Percentiles rank a stretch among this genome's conserved stretches.
Evolutionary conservation across 768 basidiomycete species (phyloP).

Genomic region (Austroboletus eburneus): DNA sequence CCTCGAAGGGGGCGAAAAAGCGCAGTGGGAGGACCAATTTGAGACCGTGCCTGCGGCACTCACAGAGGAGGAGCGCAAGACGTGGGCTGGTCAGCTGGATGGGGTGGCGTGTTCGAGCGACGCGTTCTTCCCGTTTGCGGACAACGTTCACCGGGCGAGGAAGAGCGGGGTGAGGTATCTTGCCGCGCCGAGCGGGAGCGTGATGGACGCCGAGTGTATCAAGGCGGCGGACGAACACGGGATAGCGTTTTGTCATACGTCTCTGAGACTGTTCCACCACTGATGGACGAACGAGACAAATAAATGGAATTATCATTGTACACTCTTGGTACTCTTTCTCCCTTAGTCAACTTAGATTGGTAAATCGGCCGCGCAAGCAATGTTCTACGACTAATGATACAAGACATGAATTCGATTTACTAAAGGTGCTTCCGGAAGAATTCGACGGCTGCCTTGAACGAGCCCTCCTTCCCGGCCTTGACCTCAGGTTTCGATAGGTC

Average conservation of each 20-base stretch:
- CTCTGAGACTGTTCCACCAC: conserved; percentile 87
- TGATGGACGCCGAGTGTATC: conserved; percentile 97
- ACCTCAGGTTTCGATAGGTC: conserved; percentile 45
- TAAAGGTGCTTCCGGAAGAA: conserved; percentile 45
- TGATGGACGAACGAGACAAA: conserved; percentile 26
- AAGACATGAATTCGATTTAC: conserved; percentile 9
- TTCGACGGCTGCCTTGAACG: conserved; percentile 45
- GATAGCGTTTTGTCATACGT: conserved; percentile 90
- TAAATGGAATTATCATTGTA: neutral
- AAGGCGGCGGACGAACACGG: conserved; percentile 92
- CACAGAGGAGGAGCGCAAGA: conserved; percentile 62
- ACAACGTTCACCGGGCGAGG: conserved; percentile 91
- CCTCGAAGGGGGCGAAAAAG: conserved; percentile 84
- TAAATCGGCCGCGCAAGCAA: no score
- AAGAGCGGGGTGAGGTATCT: conserved; percentile 92
- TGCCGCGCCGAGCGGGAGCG: conserved; percentile 88
- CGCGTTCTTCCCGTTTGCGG: conserved; percentile 99
- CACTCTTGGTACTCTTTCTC: no score
- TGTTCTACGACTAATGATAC: no score
- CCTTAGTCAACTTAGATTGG: neutral
- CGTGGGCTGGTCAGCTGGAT: conserved; percentile 70
- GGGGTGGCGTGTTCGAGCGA: conserved; percentile 93
- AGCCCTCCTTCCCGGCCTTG: conserved; percentile 61
- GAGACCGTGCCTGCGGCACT: conserved; percentile 65
- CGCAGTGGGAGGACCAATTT: conserved; percentile 89